Conservation (phyloP, 768 basidiomycete genomes). For the Amanita brunnescens region DNA sequence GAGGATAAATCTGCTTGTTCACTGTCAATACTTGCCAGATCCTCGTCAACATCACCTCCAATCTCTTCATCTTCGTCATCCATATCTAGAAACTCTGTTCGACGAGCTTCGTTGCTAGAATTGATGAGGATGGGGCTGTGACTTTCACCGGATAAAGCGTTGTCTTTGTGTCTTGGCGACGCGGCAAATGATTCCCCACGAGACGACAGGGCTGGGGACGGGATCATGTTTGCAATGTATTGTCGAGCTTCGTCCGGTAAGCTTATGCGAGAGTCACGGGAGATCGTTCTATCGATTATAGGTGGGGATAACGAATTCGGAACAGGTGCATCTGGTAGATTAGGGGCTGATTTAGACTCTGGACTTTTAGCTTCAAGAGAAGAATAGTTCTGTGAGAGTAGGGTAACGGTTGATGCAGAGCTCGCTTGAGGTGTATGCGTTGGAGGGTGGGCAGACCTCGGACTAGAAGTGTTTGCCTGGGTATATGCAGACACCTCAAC, state of each 20-base stretch:
- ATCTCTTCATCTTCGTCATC: conserved; percentile 40
- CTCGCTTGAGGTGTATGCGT: conserved; percentile 8
- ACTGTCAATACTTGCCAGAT: neutral
- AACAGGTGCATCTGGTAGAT: neutral
- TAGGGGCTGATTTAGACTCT: neutral
- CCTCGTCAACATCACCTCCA: conserved; percentile 15
- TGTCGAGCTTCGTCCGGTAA: conserved; percentile 71
- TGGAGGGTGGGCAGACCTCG: neutral
- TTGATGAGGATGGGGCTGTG: conserved; percentile 12
- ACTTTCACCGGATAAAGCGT: neutral
- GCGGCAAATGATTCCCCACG: conserved; percentile 29
- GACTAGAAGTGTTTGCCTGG: neutral
- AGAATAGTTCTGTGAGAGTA: conserved; percentile 4
- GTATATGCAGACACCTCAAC: neutral
- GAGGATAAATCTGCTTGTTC: neutral
- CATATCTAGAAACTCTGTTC: conserved; percentile 62
- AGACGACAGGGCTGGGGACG: conserved; percentile 54
- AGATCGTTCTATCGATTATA: conserved; percentile 14
- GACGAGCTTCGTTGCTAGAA: conserved; percentile 9
- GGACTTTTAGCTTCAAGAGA: neutral
- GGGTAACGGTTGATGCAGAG: conserved; percentile 19
- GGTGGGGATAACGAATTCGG: neutral
- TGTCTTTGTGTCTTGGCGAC: conserved; percentile 13
- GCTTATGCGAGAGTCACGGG: conserved; percentile 61
- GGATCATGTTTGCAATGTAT: conserved; percentile 61